A percentile compares a stretch with the other conserved stretches of the same genome.
Conservation (phyloP, 2,329 filamentous ascomycete species). For the Thermoascus crustaceus region DNA sequence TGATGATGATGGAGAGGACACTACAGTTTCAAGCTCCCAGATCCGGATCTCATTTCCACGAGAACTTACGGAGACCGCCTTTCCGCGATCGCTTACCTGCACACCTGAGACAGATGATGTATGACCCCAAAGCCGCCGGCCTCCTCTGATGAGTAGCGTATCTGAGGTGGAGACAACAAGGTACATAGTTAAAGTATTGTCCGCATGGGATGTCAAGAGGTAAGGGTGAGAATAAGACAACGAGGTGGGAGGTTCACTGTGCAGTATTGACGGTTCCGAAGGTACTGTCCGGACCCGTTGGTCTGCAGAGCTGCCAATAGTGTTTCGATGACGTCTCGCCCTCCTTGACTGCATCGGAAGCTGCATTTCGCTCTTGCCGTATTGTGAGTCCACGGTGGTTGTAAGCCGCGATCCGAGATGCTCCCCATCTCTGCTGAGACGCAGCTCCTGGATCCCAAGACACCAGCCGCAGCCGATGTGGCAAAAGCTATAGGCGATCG, state of each 20-base stretch:
- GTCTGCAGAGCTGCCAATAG: constrained; percentile 19
- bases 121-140: constrained; percentile 78
- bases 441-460: constrained; percentile 83
- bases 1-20: constrained; percentile 38
- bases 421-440: constrained; percentile 48
- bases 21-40: constrained; percentile 78
- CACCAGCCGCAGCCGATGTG: constrained; percentile 75
- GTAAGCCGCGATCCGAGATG: constrained; percentile 31
- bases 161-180: constrained; percentile 66
- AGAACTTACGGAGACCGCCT: constrained; percentile 79
- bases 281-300: constrained; percentile 9
- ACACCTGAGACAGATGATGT: constrained; percentile 82
- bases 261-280: constrained; percentile 22
- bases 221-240: constrained; percentile 76
- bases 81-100: constrained; percentile 74
- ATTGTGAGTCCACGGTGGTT: constrained; percentile 33
- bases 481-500: constrained; percentile 77
- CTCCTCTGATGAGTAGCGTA: constrained; percentile 59
- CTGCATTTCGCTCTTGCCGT: constrained; percentile 17
- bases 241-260: constrained; percentile 48
- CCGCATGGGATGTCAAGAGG: constrained; percentile 70
- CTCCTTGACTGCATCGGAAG: constrained; percentile 6
- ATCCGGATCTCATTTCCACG: constrained; percentile 72
- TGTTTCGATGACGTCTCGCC: constrained; percentile 7
- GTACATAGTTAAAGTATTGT: constrained; percentile 80